Base-by-base conservation (phyloP, 2,329 filamentous ascomycete genomes). In the Alternaria ethzedia region DNA sequence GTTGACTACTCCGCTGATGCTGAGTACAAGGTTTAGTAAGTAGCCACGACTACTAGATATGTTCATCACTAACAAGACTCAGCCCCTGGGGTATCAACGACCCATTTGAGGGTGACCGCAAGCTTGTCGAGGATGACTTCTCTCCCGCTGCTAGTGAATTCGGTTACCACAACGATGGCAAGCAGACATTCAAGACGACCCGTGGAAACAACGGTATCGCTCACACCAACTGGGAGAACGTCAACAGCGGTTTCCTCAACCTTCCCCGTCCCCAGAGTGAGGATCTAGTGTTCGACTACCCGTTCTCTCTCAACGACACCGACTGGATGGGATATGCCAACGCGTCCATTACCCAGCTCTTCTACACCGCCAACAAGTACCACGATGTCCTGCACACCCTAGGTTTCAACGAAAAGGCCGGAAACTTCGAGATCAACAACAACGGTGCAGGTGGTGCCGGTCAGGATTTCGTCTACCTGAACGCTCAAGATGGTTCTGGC, bases 401-500 rank as follows among this genome's bases (percentile, higher is more conserved):
- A 0, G 87, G 87, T 6, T 89, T 89, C 75, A 85, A 80, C 36
- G 87, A 89, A 75, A 74, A 67, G 1, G 86, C 87, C 1, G 87
- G 87, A 6, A 89, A 89, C 77, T 89, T 89, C 75, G 83, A 89
- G 76, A 70, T 77, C 56, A 85, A 87, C 79, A 89, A 88, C 80
- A 83, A 85, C 64, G 84, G 82, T 47, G 74, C 80, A 44, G 87
- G 87, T 4, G 87, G 87, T 17, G 46, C 66, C 5, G 86, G 82
- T 12, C 79, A 78, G 54, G 87, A 89, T 67, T 82, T 82, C 47
- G 85, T 87, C 41, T 86, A 86, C 60, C 79, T 88, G 43, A 87
- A 87, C 65, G 77, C 86, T 0, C 87, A 89, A 68, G 87, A 89
- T 60, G 86, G 86, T 28, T 55, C 55, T 6, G 83, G 81, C 15